Percentiles rank a stretch among this genome's conserved stretches.
Conservation (phyloP, 805 yeast genomes). For the Zygoascus biomembranicola region DNA sequence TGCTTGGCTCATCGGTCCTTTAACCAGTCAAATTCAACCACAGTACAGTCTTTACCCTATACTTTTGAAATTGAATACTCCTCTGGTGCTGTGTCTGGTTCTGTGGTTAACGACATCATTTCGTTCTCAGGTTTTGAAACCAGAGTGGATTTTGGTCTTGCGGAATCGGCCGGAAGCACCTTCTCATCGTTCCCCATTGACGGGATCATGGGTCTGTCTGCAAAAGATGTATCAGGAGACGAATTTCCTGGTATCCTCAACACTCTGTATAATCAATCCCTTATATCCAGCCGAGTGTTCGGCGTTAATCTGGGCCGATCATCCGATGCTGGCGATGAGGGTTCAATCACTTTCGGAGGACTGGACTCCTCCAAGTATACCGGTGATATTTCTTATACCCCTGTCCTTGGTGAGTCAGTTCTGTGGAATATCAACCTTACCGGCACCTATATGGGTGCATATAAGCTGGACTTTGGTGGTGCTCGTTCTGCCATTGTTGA, state of each 20-base stretch:
- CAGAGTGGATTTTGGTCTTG: slow-evolving; percentile 43
- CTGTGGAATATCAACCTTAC: slow-evolving; percentile 45
- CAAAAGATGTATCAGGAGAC: slow-evolving; percentile 32
- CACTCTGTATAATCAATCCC: slow-evolving; percentile 17
- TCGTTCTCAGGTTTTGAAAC: slow-evolving; percentile 32
- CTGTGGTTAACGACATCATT: slow-evolving; percentile 34
- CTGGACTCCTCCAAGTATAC: slow-evolving; percentile 35
- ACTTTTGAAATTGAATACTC: slow-evolving; percentile 45
- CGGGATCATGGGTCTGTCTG: slow-evolving; percentile 55
- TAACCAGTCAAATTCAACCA: slow-evolving; percentile 10
- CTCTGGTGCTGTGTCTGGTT: slow-evolving; percentile 47
- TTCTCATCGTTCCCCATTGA: slow-evolving; percentile 46
- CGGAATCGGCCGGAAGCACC: slow-evolving; percentile 43
- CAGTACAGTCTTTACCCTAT: slow-evolving; percentile 11
- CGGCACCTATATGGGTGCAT: slow-evolving; percentile 30
- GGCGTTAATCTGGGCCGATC: slow-evolving; percentile 37
- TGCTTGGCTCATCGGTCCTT: slow-evolving; percentile 15
- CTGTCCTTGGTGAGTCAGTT: slow-evolving; percentile 24
- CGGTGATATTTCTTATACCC: slow-evolving; percentile 36
- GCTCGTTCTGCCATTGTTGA: slow-evolving; percentile 41
- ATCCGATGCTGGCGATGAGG: slow-evolving; percentile 27
- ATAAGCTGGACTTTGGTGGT: slow-evolving; percentile 28
- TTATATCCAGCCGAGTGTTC: slow-evolving; percentile 31
- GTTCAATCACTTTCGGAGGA: slow-evolving; percentile 38
- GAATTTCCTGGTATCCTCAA: slow-evolving; percentile 23